These are phyloP conservation scores for Nematodospora anomalae DNA, from an alignment of 1,139 yeast genomes.

Conservation along the genomic window DNA sequence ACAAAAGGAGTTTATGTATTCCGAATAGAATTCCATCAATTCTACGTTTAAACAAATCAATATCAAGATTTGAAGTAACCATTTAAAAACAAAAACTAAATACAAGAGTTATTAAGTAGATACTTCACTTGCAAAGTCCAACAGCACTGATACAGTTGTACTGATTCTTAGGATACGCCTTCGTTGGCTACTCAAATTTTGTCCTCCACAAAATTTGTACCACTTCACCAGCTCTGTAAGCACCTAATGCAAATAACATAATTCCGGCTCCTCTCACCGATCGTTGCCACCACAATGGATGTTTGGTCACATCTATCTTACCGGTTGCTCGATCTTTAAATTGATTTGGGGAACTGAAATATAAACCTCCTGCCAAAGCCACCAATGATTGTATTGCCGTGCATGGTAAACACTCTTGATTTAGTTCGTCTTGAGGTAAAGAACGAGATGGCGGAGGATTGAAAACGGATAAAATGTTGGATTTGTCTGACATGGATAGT, in stretches of 20 bases:
- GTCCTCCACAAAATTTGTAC: constrained; percentile 18
- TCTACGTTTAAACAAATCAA: too few species aligned
- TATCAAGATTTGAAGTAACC: too few species aligned
- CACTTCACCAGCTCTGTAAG: constrained; percentile 37
- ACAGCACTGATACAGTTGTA: too few species aligned
- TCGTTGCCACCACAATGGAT: constrained; percentile 47
- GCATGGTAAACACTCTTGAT: constrained; percentile 39
- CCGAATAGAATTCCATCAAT: too few species aligned
- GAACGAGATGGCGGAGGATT: constrained; percentile 37
- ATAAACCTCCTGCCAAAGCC: constrained; percentile 37
- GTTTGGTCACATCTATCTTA: constrained; percentile 31
- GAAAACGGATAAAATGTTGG: constrained; percentile 40
- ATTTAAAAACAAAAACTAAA: too few species aligned
- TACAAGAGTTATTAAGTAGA: too few species aligned
- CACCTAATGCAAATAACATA: constrained; percentile 38
- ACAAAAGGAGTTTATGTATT: too few species aligned
- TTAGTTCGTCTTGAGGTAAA: constrained; percentile 22
- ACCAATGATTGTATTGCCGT: constrained; percentile 40
- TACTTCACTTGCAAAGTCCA: too few species aligned
- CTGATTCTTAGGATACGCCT: too few species aligned
- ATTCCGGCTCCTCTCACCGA: constrained; percentile 35
- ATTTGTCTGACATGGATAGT: constrained; percentile 11
- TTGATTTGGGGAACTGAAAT: constrained; percentile 29
- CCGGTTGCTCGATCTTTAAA: constrained; percentile 35
- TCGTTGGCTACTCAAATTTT: constrained; percentile 11